Base-by-base conservation (phyloP, 148 eudicot genomes). In the Heliosperma pusillum region DNA sequence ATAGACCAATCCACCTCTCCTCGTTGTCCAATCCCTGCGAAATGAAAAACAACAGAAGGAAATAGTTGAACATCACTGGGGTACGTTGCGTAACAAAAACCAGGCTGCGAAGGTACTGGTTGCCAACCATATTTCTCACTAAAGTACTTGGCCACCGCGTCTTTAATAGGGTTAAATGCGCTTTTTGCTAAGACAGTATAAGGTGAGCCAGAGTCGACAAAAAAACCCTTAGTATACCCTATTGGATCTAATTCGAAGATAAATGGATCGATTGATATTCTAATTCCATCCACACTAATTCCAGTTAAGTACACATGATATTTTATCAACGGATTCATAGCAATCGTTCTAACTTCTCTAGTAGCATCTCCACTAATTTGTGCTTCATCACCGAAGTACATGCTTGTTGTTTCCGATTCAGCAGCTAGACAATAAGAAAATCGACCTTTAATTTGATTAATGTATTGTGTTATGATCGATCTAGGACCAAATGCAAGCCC, bases 181-280 rank as follows among this genome's bases (percentile, higher is more conserved):
- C 15, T 60, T 21, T 17, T 73, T 5, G 67, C 68, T 44, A 73
- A 33, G 30, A 40, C 21, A 11, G 76, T 73, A 50, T 73, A 73
- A 27, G 76, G 76, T 44, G 74, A 15, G 24, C 74, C 74, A 0
- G 74, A 72, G 24, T 72, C 74, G 1, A 56, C 30, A 42, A 72
- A 36, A 16, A 73, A 60, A 2, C 76, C 76, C 19, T 15, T 73
- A 7, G 56, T 21, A 15, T 30, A 33, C 15, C 1, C 0, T 15
- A 1, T 13, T 19, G 40, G 36, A 24, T 73, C 68, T 5, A 73
- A 26, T 44, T 73, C 33, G 16, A 73, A 73, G 5, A 60, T 22
- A 27, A 53, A 73, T 40, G 76, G 27, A 5, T 73, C 68, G 15
- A 73, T 73, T 1, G 55, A 19, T 11, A 73, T 55, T 8, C 17